These are phyloP conservation scores for Pneumocystis murina DNA, from an alignment of 1,139 yeast species.

Conservation along the genomic window DNA sequence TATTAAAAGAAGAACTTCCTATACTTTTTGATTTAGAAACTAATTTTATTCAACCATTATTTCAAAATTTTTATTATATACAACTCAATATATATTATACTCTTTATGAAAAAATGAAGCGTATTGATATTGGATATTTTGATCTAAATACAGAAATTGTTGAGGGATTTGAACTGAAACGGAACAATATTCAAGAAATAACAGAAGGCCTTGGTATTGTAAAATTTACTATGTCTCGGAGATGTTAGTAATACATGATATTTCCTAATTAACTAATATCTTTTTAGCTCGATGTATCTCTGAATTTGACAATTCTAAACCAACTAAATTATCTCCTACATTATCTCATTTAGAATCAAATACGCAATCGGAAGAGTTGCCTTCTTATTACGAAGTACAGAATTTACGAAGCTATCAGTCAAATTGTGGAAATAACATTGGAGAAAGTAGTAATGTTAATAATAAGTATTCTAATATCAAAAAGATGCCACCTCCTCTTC, in stretches of 20 bases:
- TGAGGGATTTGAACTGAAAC: slow-evolving; percentile 61
- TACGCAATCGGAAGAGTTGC: slow-evolving; percentile 16
- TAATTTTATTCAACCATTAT: slow-evolving; percentile 81
- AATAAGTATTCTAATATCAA: slow-evolving; percentile 3
- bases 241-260: slow-evolving; percentile 5
- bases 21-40: slow-evolving; percentile 73
- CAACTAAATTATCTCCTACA: slow-evolving; percentile 15
- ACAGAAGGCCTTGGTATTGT: slow-evolving; percentile 77
- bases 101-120: slow-evolving; percentile 77
- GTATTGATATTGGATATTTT: slow-evolving; percentile 90
- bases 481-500: slow-evolving; percentile 23
- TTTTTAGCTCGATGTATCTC: neutral
- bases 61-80: slow-evolving; percentile 90
- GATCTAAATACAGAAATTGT: slow-evolving; percentile 59
- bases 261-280: neutral
- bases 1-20: slow-evolving; percentile 83
- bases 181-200: slow-evolving; percentile 81
- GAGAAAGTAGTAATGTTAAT: neutral
- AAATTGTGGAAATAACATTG: neutral
- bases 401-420: neutral
- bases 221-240: slow-evolving; percentile 76
- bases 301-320: slow-evolving; percentile 12
- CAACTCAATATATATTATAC: slow-evolving; percentile 93
- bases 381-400: slow-evolving; percentile 14
- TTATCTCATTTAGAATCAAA: slow-evolving; percentile 14